phyloP scores from a whole-genome alignment of 1,284 basidiomycete genomes.

The Coriolopsis trogii region DNA sequence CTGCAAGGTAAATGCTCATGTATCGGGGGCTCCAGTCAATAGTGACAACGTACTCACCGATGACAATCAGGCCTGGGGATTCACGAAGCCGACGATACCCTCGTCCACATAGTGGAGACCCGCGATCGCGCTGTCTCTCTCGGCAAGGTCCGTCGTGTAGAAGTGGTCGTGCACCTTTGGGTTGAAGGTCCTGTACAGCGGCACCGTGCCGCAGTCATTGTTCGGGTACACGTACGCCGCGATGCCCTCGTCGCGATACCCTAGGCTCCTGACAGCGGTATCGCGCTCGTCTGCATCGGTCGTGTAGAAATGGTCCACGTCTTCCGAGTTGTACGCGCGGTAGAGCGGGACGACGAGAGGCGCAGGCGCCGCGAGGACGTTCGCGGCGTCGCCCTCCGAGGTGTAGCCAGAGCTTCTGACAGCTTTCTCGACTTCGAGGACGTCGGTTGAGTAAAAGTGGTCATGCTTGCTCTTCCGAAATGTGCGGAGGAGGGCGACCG shows the following conservation, averaged over 20 bases:
- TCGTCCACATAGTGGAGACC: constrained; percentile 1
- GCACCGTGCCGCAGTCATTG: background rate
- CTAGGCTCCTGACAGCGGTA: background rate
- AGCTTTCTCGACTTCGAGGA: constrained; percentile 11
- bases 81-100: constrained; percentile 1
- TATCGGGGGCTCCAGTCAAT: no score
- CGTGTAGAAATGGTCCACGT: constrained; percentile 11
- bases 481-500: constrained; percentile 15
- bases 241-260: constrained; percentile 2
- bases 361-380: constrained; percentile 8
- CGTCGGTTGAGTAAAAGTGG: constrained; percentile 24
- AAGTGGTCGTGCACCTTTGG: constrained; percentile 5
- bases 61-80: no score
- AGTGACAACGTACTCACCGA: no score
- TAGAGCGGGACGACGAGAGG: constrained; percentile 12
- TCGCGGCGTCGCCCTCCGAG: constrained; percentile 11
- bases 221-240: constrained; percentile 6
- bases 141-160: constrained; percentile 5
- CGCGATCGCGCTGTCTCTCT: constrained; percentile 3
- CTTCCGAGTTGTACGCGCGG: constrained; percentile 5
- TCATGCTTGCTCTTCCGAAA: constrained; percentile 8
- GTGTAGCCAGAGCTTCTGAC: constrained; percentile 10
- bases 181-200: constrained; percentile 6
- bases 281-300: background rate
- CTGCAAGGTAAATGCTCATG: no score